Base-by-base conservation (phyloP, 805 yeast species). In the Starmerella scarabaei region DNA sequence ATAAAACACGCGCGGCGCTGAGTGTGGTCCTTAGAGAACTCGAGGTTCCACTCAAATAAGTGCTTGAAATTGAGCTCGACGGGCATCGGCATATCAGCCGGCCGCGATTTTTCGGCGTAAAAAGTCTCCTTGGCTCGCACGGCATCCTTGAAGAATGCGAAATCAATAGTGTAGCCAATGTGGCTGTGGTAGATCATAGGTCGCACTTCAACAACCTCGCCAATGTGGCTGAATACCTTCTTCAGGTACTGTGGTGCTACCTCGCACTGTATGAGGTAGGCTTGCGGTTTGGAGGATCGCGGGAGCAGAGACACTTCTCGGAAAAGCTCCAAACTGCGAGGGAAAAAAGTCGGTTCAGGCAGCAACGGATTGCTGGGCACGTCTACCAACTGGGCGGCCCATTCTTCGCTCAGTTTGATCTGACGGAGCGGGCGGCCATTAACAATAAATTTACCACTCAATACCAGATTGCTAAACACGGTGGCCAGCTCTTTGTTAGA, bases 151-250 rank as follows among this genome's bases (percentile, higher is more conserved):
- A 48, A 27, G 18, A 33, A 31, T 14, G 30, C 41, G 33, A 15
- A 53, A 26, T 50, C 49, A 4, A 53, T 38, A 14, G 47, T 43
- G 26, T 41, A 53, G 5, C 51, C 49, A 3, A 48, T 36, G 20
- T 40, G 16, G 15, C 21, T 16, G 3, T 36, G 39, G 12, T 17
- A 26, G 17, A 52, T 21, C 53, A 52, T 49, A 5, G 56, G 56
- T 21, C 51, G 47, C 4, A 51, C 43, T 21, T 44, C 43, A 12
- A 52, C 21, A 9, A 52, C 41, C 1, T 17, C 9, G 11, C 53
- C 53, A 3, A 42, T 9, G 7, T 16, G 19, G 3, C 33, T 29
- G 34, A 52, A 51, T 3, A 28, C 31, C 5, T 33, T 30, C 38
- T 26, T 38, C 28, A 52, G 21, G 4, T 27, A 19, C 7, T 11